Base-by-base conservation (phyloP, 495 filamentous ascomycete genomes). In the Chaetomium fimeti region DNA sequence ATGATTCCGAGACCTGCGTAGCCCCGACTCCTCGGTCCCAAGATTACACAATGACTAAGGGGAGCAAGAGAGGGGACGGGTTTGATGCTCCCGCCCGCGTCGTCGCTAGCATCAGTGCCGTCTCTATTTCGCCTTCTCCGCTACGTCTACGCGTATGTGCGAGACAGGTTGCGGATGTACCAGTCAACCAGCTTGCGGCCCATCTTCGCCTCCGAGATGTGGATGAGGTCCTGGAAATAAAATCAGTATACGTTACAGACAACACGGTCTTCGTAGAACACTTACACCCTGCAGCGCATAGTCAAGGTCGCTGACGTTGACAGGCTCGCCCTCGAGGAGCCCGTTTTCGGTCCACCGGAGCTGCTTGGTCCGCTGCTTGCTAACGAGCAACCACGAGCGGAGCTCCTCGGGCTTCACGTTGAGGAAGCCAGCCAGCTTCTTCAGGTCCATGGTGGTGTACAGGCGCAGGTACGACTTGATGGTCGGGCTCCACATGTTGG, bases 401-500 rank as follows among this genome's bases (percentile, higher is more conserved):
- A 98, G 83, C 78, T 93, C 88, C 78, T 98, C 95, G 5, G 93
- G 89, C 75, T 96, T 86, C 52, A 96, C 91, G 67, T 97, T 93
- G 54, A 98, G 83, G 85, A 98, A 98, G 58, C 92, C 92, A 61
- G 94, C 93, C 60, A 98, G 86, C 81, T 98, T 98, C 83, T 95
- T 93, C 66, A 98, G 81, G 73, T 98, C 94, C 91, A 98, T 97
- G 66, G 95, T 98, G 47, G 95, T 98, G 84, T 98, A 98, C 61
- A 98, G 91, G 75, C 96, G 94, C 63, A 98, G 86, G 83, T 98
- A 98, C 60, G 93, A 97, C 81, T 93, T 95, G 71, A 98, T 85
- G 43, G 92, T 97, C 45, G 94, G 94, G 75, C 89, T 91, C 81
- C 88, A 88, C 80, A 96, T 98, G 84, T 97, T 96, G 66, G 85